Percentiles rank a stretch among this genome's conserved stretches.
Conservation (phyloP, 2,329 filamentous ascomycete genomes). For the Fusarium nygamai region DNA sequence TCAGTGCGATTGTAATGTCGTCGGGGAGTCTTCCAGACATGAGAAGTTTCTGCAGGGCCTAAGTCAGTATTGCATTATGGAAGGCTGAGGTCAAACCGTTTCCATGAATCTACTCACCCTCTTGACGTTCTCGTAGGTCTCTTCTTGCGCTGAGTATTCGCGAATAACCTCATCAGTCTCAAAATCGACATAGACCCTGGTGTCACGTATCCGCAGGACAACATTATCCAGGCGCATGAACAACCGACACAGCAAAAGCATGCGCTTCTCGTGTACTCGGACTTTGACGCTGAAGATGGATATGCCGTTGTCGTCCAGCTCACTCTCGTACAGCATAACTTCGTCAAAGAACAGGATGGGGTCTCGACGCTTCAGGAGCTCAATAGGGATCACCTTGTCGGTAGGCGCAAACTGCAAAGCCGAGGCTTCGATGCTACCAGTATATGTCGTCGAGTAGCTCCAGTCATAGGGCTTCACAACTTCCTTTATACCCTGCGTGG, state of each 20-base stretch:
- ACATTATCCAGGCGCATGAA: slow-evolving; percentile 96
- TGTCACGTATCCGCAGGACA: slow-evolving; percentile 86
- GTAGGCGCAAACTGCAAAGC: slow-evolving; percentile 44
- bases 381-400: slow-evolving; percentile 75
- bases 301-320: slow-evolving; percentile 97
- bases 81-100: neutral
- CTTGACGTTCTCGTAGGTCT: slow-evolving; percentile 79
- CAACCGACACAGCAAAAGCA: slow-evolving; percentile 85
- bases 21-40: slow-evolving; percentile 67
- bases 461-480: slow-evolving; percentile 97
- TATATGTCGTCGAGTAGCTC: slow-evolving; percentile 93
- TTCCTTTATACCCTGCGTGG: slow-evolving; percentile 88
- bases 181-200: slow-evolving; percentile 92
- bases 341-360: slow-evolving; percentile 98
- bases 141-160: slow-evolving; percentile 92
- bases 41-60: slow-evolving; percentile 54
- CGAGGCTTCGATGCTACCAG: slow-evolving; percentile 69
- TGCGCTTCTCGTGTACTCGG: slow-evolving; percentile 87
- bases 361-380: slow-evolving; percentile 86
- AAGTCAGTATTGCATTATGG: neutral
- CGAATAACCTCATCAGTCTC: slow-evolving; percentile 79
- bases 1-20: slow-evolving; percentile 78
- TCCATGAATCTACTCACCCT: slow-evolving; percentile 60
- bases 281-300: slow-evolving; percentile 90
- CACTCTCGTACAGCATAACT: slow-evolving; percentile 95